Percentiles rank a stretch among this genome's conserved stretches.
These are phyloP conservation scores for Nemania serpens DNA, from an alignment of 2,329 filamentous ascomycete species.

Conservation along the genomic window DNA sequence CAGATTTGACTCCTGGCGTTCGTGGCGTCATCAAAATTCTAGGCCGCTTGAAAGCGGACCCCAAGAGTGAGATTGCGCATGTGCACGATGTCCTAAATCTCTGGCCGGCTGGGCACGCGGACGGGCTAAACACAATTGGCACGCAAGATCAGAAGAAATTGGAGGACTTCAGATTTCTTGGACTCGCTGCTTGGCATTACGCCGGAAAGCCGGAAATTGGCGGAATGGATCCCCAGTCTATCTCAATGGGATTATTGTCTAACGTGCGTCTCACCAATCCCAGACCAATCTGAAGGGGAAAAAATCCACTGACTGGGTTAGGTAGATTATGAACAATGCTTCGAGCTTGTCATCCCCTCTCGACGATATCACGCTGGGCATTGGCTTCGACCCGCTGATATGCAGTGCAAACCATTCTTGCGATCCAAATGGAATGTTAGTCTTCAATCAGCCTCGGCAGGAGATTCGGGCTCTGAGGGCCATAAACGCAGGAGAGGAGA, in stretches of 20 bases:
- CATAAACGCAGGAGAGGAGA: conserved; percentile 54
- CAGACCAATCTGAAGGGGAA: neutral
- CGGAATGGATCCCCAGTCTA: conserved; percentile 21
- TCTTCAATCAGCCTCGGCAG: conserved; percentile 52
- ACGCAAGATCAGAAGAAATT: conserved; percentile 30
- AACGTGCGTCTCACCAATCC: conserved; percentile 33
- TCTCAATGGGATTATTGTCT: conserved; percentile 30
- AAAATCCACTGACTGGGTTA: conserved; percentile 21
- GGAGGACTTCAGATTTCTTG: conserved; percentile 32
- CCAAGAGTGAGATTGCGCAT: conserved; percentile 19
- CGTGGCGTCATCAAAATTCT: conserved; percentile 37
- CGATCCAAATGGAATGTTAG: conserved; percentile 52
- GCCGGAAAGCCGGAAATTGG: conserved; percentile 27
- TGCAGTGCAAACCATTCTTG: conserved; percentile 54
- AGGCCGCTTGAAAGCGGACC: conserved; percentile 33
- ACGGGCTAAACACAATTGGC: conserved; percentile 24
- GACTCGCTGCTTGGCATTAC: conserved; percentile 33
- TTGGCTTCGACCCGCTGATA: conserved; percentile 37
- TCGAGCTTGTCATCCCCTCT: conserved; percentile 30
- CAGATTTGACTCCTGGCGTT: conserved; percentile 31
- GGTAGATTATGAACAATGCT: conserved; percentile 34
- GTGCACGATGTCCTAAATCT: conserved; percentile 30
- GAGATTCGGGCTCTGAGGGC: conserved; percentile 50
- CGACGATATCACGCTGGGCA: conserved; percentile 31
- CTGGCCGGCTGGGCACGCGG: conserved; percentile 26